Conservation (phyloP, 2,329 filamentous ascomycete genomes). For the Aspergillus proliferans region DNA sequence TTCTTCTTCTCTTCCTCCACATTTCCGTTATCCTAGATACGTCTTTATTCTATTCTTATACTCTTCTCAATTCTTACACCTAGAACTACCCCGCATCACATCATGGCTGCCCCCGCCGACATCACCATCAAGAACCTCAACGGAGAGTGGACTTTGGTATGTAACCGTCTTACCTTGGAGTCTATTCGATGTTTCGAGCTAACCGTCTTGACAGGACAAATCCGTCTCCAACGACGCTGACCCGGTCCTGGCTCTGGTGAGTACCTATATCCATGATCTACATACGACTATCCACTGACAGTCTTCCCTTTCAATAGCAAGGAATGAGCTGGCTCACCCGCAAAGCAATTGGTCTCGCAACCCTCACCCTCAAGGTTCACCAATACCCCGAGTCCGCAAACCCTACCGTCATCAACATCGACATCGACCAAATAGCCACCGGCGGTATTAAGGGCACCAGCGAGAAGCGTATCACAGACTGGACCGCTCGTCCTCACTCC, state of each 20-base stretch:
- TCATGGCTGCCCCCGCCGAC: conserved; percentile 65
- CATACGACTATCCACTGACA: conserved; percentile 1
- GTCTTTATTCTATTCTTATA: background rate
- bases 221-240: conserved; percentile 63
- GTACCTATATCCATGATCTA: conserved; percentile 1
- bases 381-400: conserved; percentile 43
- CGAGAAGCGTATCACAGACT: conserved; percentile 54
- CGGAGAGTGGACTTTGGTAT: conserved; percentile 65
- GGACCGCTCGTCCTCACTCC: conserved; percentile 56
- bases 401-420: conserved; percentile 53
- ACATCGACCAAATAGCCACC: conserved; percentile 65
- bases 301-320: conserved; percentile 40
- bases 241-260: conserved; percentile 58
- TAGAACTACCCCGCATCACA: conserved; percentile 22
- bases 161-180: conserved; percentile 13
- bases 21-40: background rate
- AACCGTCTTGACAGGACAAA: conserved; percentile 58
- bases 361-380: conserved; percentile 59
- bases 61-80: background rate
- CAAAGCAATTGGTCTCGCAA: conserved; percentile 64
- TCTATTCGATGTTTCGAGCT: background rate
- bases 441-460: conserved; percentile 63
- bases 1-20: background rate
- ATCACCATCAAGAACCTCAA: conserved; percentile 63
- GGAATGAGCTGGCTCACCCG: conserved; percentile 66